These are phyloP conservation scores for Candida ortonii DNA, from an alignment of 805 yeast species.

Conservation along the genomic window DNA sequence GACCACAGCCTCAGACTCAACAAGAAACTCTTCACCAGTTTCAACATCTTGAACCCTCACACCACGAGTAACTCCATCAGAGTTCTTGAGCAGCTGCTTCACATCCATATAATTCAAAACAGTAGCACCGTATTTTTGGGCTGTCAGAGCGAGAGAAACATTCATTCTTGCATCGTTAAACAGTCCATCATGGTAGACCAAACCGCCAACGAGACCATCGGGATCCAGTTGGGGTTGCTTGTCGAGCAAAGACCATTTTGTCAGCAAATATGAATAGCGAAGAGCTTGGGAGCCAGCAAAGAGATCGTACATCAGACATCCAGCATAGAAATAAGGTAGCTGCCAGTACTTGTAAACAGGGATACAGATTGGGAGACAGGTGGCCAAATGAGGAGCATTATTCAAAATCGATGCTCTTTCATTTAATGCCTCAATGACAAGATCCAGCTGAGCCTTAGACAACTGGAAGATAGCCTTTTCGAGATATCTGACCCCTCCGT, in stretches of 20 bases:
- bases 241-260: constrained; percentile 62
- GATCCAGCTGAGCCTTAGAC: constrained; percentile 82
- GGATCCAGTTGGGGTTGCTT: constrained; percentile 85
- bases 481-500: constrained; percentile 93
- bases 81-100: constrained; percentile 65
- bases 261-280: constrained; percentile 70
- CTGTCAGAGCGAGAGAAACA: constrained; percentile 79
- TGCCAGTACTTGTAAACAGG: constrained; percentile 98
- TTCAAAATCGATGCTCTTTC: constrained; percentile 83
- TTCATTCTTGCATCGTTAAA: constrained; percentile 93
- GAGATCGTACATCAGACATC: constrained; percentile 87
- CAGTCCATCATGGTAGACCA: constrained; percentile 93
- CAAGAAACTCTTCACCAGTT: constrained; percentile 58
- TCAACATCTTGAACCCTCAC: constrained; percentile 72
- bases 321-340: constrained; percentile 87
- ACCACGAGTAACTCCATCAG: constrained; percentile 60
- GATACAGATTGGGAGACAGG: constrained; percentile 86
- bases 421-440: constrained; percentile 84
- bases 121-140: constrained; percentile 84
- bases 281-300: constrained; percentile 89
- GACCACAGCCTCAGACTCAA: constrained; percentile 71
- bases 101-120: constrained; percentile 86
- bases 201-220: constrained; percentile 76
- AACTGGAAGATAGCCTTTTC: constrained; percentile 93
- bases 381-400: constrained; percentile 89